A percentile compares a stretch with the other conserved stretches of the same genome.
These are phyloP conservation scores for Allomyces arbusculus DNA, from an alignment of 192 early-diverging fungal genomes.

Conservation along the genomic window DNA sequence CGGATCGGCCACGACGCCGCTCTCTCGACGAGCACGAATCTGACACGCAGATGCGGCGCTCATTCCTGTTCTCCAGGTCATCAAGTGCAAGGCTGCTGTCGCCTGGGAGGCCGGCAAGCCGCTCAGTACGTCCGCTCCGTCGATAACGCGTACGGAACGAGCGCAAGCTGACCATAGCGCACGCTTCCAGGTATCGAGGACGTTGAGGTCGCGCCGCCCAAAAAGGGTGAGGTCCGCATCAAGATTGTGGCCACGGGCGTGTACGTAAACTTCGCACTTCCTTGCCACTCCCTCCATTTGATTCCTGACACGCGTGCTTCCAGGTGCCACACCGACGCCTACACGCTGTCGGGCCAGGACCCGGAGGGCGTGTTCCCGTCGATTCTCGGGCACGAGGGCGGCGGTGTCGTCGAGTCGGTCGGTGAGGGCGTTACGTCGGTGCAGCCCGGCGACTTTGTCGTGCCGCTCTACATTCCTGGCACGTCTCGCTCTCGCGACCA, in stretches of 20 bases:
- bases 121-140: slow-evolving; percentile 42
- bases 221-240: slow-evolving; percentile 81
- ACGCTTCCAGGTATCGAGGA: slow-evolving; percentile 58
- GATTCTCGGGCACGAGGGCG: slow-evolving; percentile 92
- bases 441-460: slow-evolving; percentile 78
- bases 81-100: slow-evolving; percentile 77
- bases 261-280: slow-evolving; percentile 14
- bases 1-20: too few species aligned
- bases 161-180: not conserved
- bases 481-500: not conserved
- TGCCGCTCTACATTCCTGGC: slow-evolving; percentile 66
- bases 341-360: slow-evolving; percentile 73
- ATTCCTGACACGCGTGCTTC: slow-evolving; percentile 5
- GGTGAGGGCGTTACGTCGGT: slow-evolving; percentile 89
- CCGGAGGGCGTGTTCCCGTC: slow-evolving; percentile 74
- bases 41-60: too few species aligned
- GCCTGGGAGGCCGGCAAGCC: slow-evolving; percentile 88
- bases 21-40: too few species aligned
- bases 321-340: slow-evolving; percentile 87
- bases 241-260: slow-evolving; percentile 80
- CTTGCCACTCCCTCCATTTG: not conserved
- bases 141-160: too few species aligned
- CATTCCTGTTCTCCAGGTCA: slow-evolving; percentile 5
- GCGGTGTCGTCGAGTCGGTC: slow-evolving; percentile 84
- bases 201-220: slow-evolving; percentile 83